phyloP scores from a whole-genome alignment of 2,329 filamentous ascomycete genomes.

The Mycosphaerella sp. region DNA sequence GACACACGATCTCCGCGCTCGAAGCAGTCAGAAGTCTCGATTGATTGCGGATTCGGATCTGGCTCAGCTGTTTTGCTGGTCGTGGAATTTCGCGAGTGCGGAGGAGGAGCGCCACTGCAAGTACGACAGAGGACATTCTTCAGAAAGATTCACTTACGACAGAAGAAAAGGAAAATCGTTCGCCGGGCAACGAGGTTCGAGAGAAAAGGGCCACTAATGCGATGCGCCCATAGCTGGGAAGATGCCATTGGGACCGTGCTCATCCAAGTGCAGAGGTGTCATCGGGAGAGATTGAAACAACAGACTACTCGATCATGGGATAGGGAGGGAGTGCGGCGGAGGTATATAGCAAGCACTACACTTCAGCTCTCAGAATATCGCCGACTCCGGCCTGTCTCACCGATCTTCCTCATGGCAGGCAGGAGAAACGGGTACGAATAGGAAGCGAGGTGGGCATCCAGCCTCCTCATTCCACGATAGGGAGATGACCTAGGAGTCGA shows the following conservation, averaged over 20 bases:
- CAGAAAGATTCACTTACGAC: slow-evolving; percentile 4
- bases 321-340: not conserved
- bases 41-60: not conserved
- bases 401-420: not conserved
- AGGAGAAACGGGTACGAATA: not conserved
- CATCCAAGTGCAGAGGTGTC: not conserved
- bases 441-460: not conserved
- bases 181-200: slow-evolving; percentile 5
- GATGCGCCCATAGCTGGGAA: not conserved
- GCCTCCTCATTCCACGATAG: slow-evolving; percentile 1
- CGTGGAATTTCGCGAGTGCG: not conserved
- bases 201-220: slow-evolving; percentile 1
- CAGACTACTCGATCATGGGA: not conserved
- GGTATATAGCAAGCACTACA: slow-evolving; percentile 12
- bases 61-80: not conserved
- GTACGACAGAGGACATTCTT: slow-evolving; percentile 4
- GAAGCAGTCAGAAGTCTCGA: not conserved
- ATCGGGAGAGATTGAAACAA: not conserved
- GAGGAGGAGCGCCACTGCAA: slow-evolving; percentile 1
- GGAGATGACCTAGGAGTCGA: not conserved
- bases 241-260: not conserved
- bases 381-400: slow-evolving; percentile 8
- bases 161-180: slow-evolving; percentile 8
- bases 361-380: slow-evolving; percentile 9
- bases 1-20: slow-evolving; percentile 2